Evolutionary conservation across 129 eudicot species (phyloP), one percentile per base, ranked within the genome.

Genomic region (Chrysanthemum makinoi): DNA sequence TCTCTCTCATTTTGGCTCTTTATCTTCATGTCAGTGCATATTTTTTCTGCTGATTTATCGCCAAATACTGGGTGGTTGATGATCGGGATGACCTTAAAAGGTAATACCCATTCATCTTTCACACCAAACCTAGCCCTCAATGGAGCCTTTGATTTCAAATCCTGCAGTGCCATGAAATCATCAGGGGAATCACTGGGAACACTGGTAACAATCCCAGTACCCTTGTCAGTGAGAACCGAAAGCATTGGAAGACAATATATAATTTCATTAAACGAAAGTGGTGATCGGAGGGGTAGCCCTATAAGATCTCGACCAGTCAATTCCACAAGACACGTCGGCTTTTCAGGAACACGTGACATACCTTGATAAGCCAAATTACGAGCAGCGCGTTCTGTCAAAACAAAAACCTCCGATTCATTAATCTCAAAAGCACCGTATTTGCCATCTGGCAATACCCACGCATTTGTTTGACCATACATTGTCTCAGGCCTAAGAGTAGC

Each of bases 101-200:
- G 91, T 24, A 86, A 33, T 52, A 83, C 82, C 96, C 96, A 84
- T 55, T 89, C 91, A 17, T 86, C 89, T 72, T 86, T 84, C 48
- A 89, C 86, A 33, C 87, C 89, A 49, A 70, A 86, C 74, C 83
- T 85, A 16, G 83, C 88, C 80, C 89, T 72, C 73, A 79, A 83
- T 64, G 89, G 87, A 30, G 89, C 87, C 18, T 89, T 89, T 53
- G 79, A 58, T 81, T 84, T 83, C 81, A 89, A 78, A 75, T 86
- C 89, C 30, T 83, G 87, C 55, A 90, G 74, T 46, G 94, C 88
- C 88, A 85, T 83, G 73, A 77, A 90, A 78, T 90, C 97, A 83
- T 90, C 97, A 5, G 97, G 97, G 5, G 97, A 88, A 76, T 90
- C 97, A 70, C 97, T 87, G 9, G 97, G 97, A 53, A 90, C 97